phyloP scores from a whole-genome alignment of 2,329 filamentous ascomycete species.

The Venturia oleaginea region DNA sequence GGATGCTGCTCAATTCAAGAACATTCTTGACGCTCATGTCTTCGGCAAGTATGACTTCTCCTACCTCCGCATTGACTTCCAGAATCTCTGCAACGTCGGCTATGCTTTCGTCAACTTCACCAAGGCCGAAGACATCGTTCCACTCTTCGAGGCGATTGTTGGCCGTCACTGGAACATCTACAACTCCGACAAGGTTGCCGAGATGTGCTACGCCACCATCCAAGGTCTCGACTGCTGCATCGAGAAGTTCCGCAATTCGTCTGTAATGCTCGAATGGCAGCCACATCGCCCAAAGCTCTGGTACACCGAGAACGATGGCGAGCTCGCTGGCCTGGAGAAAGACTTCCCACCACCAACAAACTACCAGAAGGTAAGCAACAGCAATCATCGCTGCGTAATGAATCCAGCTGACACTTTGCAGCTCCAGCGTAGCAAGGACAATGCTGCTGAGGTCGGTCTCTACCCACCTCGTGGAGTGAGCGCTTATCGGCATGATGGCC shows the following conservation, averaged over 20 bases:
- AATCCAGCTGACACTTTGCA: not conserved
- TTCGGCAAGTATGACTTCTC: conserved; percentile 86
- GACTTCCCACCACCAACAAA: conserved; percentile 13
- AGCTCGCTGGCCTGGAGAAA: conserved; percentile 10
- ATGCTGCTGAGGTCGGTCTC: conserved; percentile 11
- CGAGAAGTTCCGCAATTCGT: conserved; percentile 94
- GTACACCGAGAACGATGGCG: conserved; percentile 12
- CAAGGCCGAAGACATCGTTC: conserved; percentile 65
- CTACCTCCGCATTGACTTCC: conserved; percentile 72
- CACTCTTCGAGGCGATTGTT: conserved; percentile 27
- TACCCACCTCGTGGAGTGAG: conserved; percentile 13
- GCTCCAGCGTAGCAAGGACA: conserved; percentile 14
- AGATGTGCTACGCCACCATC: conserved; percentile 94
- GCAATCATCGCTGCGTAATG: not conserved
- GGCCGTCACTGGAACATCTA: conserved; percentile 58
- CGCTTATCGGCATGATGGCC: conserved; percentile 4
- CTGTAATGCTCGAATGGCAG: conserved; percentile 77
- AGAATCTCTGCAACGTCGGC: conserved; percentile 59
- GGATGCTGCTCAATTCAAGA: conserved; percentile 53
- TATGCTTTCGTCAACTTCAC: conserved; percentile 97
- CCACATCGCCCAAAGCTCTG: conserved; percentile 14
- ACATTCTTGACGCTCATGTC: conserved; percentile 68
- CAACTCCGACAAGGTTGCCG: conserved; percentile 74
- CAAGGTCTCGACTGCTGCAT: conserved; percentile 87
- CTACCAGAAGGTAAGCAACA: conserved; percentile 12